Evolutionary conservation across 371 early-diverging fungal genomes (phyloP).

Genomic region (Phascolomyces articulosus): DNA sequence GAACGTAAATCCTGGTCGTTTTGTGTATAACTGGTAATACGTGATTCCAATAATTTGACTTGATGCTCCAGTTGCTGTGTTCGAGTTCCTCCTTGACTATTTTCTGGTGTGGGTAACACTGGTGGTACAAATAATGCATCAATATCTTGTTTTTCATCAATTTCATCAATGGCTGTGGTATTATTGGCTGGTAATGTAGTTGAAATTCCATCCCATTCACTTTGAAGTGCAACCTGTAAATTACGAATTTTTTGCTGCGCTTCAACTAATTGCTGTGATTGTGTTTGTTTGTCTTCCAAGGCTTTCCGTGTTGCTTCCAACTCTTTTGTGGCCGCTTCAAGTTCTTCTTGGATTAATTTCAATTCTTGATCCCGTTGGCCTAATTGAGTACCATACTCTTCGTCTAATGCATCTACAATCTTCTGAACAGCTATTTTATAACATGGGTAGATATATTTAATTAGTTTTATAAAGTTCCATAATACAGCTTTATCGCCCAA

Average conservation of each 20-base stretch:
- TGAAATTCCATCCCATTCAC: slow-evolving; percentile 14
- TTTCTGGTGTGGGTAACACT: slow-evolving; percentile 1
- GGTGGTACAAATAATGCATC: slow-evolving; percentile 9
- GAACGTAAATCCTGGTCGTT: slow-evolving; percentile 44
- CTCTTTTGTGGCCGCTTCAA: slow-evolving; percentile 32
- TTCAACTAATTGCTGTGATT: slow-evolving; percentile 53
- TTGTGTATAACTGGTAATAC: slow-evolving; percentile 45
- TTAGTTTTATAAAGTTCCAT: neutral
- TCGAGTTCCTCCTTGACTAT: slow-evolving; percentile 4
- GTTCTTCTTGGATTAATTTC: slow-evolving; percentile 58
- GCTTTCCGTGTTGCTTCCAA: slow-evolving; percentile 55
- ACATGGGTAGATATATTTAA: neutral
- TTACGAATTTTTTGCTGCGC: slow-evolving; percentile 53
- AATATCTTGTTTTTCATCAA: slow-evolving; percentile 17
- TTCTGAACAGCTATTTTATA: slow-evolving; percentile 61
- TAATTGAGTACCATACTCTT: slow-evolving; percentile 67
- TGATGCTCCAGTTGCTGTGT: slow-evolving; percentile 32
- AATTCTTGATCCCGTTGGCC: slow-evolving; percentile 63
- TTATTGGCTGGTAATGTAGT: neutral
- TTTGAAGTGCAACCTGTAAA: slow-evolving; percentile 51
- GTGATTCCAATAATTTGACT: slow-evolving; percentile 38
- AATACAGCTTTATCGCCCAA: neutral
- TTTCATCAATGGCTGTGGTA: slow-evolving; percentile 11
- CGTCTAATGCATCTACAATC: slow-evolving; percentile 71
- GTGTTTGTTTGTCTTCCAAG: slow-evolving; percentile 28